Conservation (phyloP, 176 grass and related monocot genomes). For the Bothriochloa decipiens region DNA sequence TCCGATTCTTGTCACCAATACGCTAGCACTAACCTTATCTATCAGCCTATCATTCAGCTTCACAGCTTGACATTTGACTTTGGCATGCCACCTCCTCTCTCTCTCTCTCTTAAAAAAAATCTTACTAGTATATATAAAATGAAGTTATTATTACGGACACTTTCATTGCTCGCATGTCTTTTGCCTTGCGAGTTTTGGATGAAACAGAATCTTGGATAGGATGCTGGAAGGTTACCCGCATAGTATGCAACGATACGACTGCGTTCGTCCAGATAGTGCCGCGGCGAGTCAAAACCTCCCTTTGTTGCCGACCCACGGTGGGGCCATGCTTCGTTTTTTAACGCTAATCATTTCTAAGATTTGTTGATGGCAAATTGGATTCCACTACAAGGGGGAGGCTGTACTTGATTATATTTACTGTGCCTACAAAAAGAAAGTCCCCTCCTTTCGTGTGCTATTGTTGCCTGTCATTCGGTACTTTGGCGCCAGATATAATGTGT, state of each 20-base stretch:
- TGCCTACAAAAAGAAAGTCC: constrained; percentile 1
- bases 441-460: constrained; percentile 41
- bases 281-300: not conserved
- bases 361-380: constrained; percentile 56
- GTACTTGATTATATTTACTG: constrained; percentile 26
- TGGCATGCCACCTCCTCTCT: not conserved
- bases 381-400: constrained; percentile 39
- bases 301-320: constrained; percentile 17
- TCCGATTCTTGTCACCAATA: constrained; percentile 29
- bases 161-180: not conserved
- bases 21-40: constrained; percentile 1
- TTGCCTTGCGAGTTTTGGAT: not conserved
- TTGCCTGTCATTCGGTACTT: constrained; percentile 47
- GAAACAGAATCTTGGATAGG: constrained; percentile 35
- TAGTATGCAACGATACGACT: constrained; percentile 30
- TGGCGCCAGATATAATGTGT: not conserved
- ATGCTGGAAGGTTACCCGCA: not conserved
- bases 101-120: not conserved
- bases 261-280: constrained; percentile 10
- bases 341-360: constrained; percentile 38
- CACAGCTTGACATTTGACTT: constrained; percentile 44
- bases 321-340: constrained; percentile 33
- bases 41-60: not conserved
- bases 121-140: no score
- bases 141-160: no score